Conservation (phyloP, 495 filamentous ascomycete species). For the Oidiodendron maius region DNA sequence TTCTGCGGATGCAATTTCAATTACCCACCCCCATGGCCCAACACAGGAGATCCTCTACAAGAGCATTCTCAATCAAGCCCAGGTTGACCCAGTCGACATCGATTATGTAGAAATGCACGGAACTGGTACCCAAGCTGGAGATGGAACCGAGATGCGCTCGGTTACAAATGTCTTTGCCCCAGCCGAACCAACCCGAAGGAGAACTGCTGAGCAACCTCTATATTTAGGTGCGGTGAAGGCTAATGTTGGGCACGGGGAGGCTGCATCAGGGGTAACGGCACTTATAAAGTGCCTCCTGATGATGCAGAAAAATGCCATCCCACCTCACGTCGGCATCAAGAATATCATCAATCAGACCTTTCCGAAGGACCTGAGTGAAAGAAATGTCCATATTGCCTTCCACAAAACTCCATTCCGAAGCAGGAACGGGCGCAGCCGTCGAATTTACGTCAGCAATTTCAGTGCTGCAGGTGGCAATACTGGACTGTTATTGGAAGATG, state of each 20-base stretch:
- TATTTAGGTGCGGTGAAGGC: constrained; percentile 82
- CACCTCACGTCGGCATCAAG: constrained; percentile 87
- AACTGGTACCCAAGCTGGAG: constrained; percentile 81
- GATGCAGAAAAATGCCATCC: constrained; percentile 77
- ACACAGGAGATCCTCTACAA: constrained; percentile 68
- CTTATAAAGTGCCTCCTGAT: constrained; percentile 77
- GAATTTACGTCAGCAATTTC: constrained; percentile 66
- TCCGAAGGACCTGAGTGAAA: constrained; percentile 65
- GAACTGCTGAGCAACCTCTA: constrained; percentile 63
- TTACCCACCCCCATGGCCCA: constrained; percentile 72
- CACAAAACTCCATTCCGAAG: constrained; percentile 54
- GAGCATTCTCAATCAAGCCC: constrained; percentile 60
- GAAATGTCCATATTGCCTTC: constrained; percentile 66
- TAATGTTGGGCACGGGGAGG: constrained; percentile 87
- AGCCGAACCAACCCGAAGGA: constrained; percentile 49
- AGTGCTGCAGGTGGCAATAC: constrained; percentile 66
- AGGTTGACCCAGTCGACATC: constrained; percentile 65
- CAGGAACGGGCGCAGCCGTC: constrained; percentile 52
- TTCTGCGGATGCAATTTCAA: constrained; percentile 70
- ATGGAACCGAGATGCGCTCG: constrained; percentile 72
- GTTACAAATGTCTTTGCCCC: constrained; percentile 81
- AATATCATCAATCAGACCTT: constrained; percentile 74
- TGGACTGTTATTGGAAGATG: constrained; percentile 56
- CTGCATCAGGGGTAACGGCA: constrained; percentile 76
- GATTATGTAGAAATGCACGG: constrained; percentile 88